Percentiles rank a stretch among this genome's conserved stretches.
These are phyloP conservation scores for Jackrogersella multiformis DNA, from an alignment of 495 filamentous ascomycete genomes.

Conservation along the genomic window DNA sequence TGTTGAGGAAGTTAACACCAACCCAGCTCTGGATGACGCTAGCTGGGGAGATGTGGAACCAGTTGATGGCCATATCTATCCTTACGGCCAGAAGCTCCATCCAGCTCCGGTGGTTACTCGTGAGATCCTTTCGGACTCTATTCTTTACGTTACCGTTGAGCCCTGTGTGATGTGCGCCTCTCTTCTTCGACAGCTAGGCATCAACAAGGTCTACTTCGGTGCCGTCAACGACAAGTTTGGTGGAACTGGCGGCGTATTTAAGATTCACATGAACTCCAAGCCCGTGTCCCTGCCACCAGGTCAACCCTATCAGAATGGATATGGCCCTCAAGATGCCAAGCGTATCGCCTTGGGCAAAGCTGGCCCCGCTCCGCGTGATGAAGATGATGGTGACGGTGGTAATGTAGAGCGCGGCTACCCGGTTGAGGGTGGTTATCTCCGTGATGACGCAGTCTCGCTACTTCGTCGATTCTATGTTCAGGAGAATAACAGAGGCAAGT, in stretches of 20 bases:
- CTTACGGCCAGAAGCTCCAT: constrained; percentile 61
- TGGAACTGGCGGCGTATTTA: constrained; percentile 90
- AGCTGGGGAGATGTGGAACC: constrained; percentile 58
- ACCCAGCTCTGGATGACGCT: constrained; percentile 32
- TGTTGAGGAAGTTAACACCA: constrained; percentile 17
- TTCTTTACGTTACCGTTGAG: constrained; percentile 96
- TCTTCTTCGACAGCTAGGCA: constrained; percentile 82
- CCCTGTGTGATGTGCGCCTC: constrained; percentile 98
- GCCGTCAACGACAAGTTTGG: constrained; percentile 96
- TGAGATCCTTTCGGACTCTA: constrained; percentile 71
- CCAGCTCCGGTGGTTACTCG: constrained; percentile 55
- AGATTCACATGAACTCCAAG: constrained; percentile 77
- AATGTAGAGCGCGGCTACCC: constrained; percentile 76
- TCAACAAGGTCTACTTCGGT: constrained; percentile 91
- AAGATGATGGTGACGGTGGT: constrained; percentile 53
- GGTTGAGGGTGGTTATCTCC: constrained; percentile 82
- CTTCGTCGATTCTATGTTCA: constrained; percentile 95
- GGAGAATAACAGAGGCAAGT: constrained; percentile 85
- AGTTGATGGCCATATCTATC: constrained; percentile 55
- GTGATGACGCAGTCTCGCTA: constrained; percentile 88
- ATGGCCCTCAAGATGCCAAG: constrained; percentile 36
- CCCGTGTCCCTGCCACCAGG: constrained; percentile 32
- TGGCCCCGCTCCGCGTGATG: constrained; percentile 21
- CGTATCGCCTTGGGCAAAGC: constrained; percentile 38
- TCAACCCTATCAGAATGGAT: constrained; percentile 43